Evolutionary conservation across 176 grass and related monocot species (phyloP), one percentile per base, ranked within the genome.

Genomic region (Tillandsia leiboldiana): DNA sequence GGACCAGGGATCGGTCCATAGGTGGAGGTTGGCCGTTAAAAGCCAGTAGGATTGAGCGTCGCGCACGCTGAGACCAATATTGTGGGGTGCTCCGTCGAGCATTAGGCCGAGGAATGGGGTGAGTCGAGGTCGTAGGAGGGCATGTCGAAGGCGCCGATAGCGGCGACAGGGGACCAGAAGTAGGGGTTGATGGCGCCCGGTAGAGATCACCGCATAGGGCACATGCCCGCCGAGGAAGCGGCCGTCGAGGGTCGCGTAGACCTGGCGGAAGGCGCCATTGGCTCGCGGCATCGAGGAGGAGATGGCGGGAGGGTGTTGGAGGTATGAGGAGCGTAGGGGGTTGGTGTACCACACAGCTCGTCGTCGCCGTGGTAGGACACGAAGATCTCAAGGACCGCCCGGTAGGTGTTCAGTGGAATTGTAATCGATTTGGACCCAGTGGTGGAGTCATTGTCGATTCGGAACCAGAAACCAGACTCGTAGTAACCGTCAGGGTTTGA

Each of bases 81-180:
- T 53, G 28, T 72, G 70, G 2, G 70, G 70, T 15, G 26, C 27
- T 8, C 70, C 70, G 28, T 72, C 70, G 28, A 72, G 70, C 53
- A 72, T 72, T 15, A 72, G 22, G 10, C 53, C 52, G 5, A 72
- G 70, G 52, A 72, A 72, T 8, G 70, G 70, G 3, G 70, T 72
- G 52, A 72, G 70, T 72, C 70, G 53, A 72, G 70, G 53, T 72
- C 70, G 53, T 72, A 72, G 14, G 70, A 72, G 7, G 70, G 70
- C 70, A 72, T 72, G 52, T 72, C 70, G 53, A 72, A 72, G 13
- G 51, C 70, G 50, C 70, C 70, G 26, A 72, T 72, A 53, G 70
- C 70, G 6, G 70, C 28, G 1, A 72, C 53, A 17, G 70, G 70
- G 15, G 70, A 72, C 70, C 70, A 72, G 53, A 72, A 59, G 28